These are phyloP conservation scores for Datisca glomerata DNA, from an alignment of 306 rosid genomes.

Conservation along the genomic window DNA sequence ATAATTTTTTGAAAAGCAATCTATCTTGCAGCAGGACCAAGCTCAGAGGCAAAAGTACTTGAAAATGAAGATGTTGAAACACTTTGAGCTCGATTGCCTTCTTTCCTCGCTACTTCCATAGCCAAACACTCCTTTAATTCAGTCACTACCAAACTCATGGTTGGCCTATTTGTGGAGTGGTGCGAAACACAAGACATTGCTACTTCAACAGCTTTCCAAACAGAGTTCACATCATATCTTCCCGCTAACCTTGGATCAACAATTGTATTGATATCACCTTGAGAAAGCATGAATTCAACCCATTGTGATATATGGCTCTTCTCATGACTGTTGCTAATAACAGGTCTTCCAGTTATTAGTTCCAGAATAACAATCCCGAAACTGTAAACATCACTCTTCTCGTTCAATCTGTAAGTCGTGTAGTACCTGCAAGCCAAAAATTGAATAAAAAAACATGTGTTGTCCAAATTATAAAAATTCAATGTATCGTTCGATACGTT, in stretches of 20 bases:
- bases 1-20: too few species aligned
- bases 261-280: slow-evolving; percentile 8
- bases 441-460: background rate
- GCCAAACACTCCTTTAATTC: slow-evolving; percentile 13
- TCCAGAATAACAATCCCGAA: slow-evolving; percentile 11
- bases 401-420: slow-evolving; percentile 5
- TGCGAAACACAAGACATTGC: slow-evolving; percentile 8
- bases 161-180: slow-evolving; percentile 8
- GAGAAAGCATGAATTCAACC: slow-evolving; percentile 9
- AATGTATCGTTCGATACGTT: background rate
- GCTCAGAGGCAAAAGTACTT: background rate
- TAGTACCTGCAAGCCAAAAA: slow-evolving; percentile 5
- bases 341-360: slow-evolving; percentile 10
- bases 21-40: background rate
- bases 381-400: slow-evolving; percentile 12
- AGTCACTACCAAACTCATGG: slow-evolving; percentile 10
- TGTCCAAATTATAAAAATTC: background rate
- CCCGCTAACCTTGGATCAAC: slow-evolving; percentile 4
- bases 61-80: background rate
- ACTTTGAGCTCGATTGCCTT: background rate
- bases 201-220: slow-evolving; percentile 14
- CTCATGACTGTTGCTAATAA: slow-evolving; percentile 5
- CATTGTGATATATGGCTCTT: slow-evolving; percentile 9
- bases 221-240: slow-evolving; percentile 3
- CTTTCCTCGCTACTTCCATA: slow-evolving; percentile 1